These are phyloP conservation scores for Candida adriatica DNA, from an alignment of 805 yeast species.

Conservation along the genomic window DNA sequence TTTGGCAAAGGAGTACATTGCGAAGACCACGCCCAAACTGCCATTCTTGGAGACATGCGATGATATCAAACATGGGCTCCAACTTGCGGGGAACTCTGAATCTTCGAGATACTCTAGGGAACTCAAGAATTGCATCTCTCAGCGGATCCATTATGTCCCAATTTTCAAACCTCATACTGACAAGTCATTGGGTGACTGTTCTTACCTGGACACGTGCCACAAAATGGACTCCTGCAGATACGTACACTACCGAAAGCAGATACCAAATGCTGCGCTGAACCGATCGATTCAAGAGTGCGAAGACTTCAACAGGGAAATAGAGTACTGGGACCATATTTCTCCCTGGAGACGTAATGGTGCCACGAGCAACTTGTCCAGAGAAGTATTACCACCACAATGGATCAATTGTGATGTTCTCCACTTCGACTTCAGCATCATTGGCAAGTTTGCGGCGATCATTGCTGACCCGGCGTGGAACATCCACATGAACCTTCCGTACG, in stretches of 20 bases:
- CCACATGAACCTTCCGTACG: slow-evolving; percentile 79
- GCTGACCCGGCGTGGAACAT: slow-evolving; percentile 96
- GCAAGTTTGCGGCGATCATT: slow-evolving; percentile 76
- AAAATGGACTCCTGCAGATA: slow-evolving; percentile 75
- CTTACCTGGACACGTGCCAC: slow-evolving; percentile 91
- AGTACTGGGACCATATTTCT: slow-evolving; percentile 20
- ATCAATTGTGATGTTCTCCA: slow-evolving; percentile 76
- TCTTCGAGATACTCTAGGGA: slow-evolving; percentile 27
- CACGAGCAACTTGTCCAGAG: slow-evolving; percentile 28
- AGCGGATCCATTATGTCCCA: slow-evolving; percentile 46
- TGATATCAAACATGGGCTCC: slow-evolving; percentile 21
- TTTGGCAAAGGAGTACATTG: slow-evolving; percentile 34
- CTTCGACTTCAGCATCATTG: slow-evolving; percentile 63
- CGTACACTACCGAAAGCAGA: slow-evolving; percentile 58
- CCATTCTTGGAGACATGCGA: slow-evolving; percentile 49
- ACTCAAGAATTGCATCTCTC: slow-evolving; percentile 10
- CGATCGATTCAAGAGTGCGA: slow-evolving; percentile 16
- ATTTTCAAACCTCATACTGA: slow-evolving; percentile 61
- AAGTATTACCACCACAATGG: slow-evolving; percentile 65
- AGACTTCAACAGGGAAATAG: slow-evolving; percentile 16
- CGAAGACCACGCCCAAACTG: slow-evolving; percentile 29
- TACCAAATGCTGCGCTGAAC: slow-evolving; percentile 28
- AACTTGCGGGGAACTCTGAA: slow-evolving; percentile 21
- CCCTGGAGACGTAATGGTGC: slow-evolving; percentile 30
- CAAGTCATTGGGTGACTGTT: slow-evolving; percentile 73